Base-by-base conservation (phyloP, 179 eudicot genomes). In the Actinidia polygama region DNA sequence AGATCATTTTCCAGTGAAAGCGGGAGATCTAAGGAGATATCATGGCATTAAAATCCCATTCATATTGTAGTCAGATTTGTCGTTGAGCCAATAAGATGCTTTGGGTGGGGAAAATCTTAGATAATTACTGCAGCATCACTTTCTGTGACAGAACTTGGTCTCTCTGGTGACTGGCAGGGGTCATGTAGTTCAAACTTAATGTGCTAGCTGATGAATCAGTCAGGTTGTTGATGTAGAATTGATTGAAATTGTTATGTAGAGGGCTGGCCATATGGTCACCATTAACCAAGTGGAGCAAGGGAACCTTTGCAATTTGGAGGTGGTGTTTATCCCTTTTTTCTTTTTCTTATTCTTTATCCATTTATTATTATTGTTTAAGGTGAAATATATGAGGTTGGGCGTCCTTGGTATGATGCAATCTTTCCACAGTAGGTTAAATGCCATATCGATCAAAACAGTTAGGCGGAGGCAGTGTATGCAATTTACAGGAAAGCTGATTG, bases 131-230 rank as follows among this genome's bases (percentile, higher is more conserved):
- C 24, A 18, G 64, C 24, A 24, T 78, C 50, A 63, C n/a, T 76
- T 73, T 53, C 24, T 53, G 36, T 16, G 4, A 54, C 69, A 40
- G 73, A 54, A 62, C 69, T 15, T 53, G 58, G 7, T 72, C 21
- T 40, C 15, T 71, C 67, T 62, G 53, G 55, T 68, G 69, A 30
- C 44, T 72, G 62, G 30, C 63, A 62, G 62, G 79, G 49, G 73
- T 50, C 46, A 15, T 62, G 54, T 44, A 62, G 77, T 68, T 62
- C n/a, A 47, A 46, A 51, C 18, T 36, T 49, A 70, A 73, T 18
- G 61, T 83, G 54, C 75, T 11, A 62, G 75, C 44, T 78, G 85
- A 66, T 85, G 12, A 46, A 72, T 66, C 57, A 23, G 59, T 70
- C 71, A 77, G 44, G 14, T 50, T 78, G 46, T 40, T 19, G 79